Base-by-base conservation (phyloP, 2,329 filamentous ascomycete species). In the Arachnopeziza araneosa region DNA sequence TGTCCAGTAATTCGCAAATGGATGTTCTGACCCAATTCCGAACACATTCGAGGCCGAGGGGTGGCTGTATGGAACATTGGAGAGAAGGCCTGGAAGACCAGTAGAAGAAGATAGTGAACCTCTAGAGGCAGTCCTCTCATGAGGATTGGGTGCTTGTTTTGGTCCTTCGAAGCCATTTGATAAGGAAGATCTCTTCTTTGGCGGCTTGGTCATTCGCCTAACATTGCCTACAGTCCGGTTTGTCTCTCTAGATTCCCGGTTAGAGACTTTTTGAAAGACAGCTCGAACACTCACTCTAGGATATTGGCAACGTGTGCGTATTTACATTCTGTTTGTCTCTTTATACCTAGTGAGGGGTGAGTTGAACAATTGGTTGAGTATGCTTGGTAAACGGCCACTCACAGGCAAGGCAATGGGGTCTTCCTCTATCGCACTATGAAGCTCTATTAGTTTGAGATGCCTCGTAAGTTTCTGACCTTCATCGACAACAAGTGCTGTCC, bases 1-100 rank as follows among this genome's bases (percentile, higher is more conserved):
- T 2, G 89, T 93, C 90, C 90, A 93, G 73, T 93, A 93, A 70
- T 93, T 93, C 68, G 88, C 86, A 70, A 92, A 92, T 0, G 88
- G 89, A 70, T 91, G 88, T 70, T 91, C 87, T 0, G 87, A 86
- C 17, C 88, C 89, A 64, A 91, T 85, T n/a, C 89, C 89, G 70
- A 93, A 93, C 58, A 92, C 87, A 65, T 90, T 91, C 58, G 87
- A 90, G 1, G 87, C 86, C 7, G 85, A 85, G 10, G 87, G 83
- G 50, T 83, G 79, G 0, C 88, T 88, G 70, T 88, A 89, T 0
- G 89, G 87, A 2, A 91, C 82, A 68, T 90, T 86, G 55, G 88
- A 90, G 52, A 92, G 78, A 44, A 44, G 36, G 17, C 36, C 36
- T 19, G 36, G 36, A 12, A 91, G 78, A 22, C 83, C 83, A 8